Base-by-base conservation (phyloP, 2,329 filamentous ascomycete species). In the Cladosporium sp. region DNA sequence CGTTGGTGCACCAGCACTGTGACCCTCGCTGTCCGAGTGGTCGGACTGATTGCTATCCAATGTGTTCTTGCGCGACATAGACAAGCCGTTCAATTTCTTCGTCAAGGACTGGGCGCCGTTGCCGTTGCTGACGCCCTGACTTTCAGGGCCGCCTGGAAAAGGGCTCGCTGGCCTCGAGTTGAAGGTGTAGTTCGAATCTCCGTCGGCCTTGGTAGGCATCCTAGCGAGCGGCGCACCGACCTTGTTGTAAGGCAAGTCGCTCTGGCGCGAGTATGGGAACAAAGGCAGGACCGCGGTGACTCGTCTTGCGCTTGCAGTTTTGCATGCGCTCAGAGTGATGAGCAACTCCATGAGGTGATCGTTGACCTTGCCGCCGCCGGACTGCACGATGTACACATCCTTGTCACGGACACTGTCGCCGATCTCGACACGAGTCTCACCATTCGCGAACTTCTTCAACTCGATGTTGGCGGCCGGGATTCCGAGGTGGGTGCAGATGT, bases 301-400 rank as follows among this genome's bases (percentile, higher is more conserved):
- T 73, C 92, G 87, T 78, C 91, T 92, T 33, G 95, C 95, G 49
- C 93, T 97, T 72, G 93, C 93, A 14, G 91, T 90, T 81, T 97
- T 96, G 87, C 95, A 98, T 68, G 95, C 95, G n/a, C 92, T 96
- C 73, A 98, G 94, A 82, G 95, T 97, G 81, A 98, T 97, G 78
- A 96, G 91, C 59, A 98, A 88, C 77, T 99, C 95, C 82, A 99
- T 91, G 70, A 99, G 88, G 80, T 96, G 89, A 80, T 99, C 95
- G 78, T 99, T 99, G 80, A 97, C 92, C 74, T 91, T 91, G 69
- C 92, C 93, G 72, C 92, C 92, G 72, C 92, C 93, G 50, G 92
- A 95, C 80, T 98, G 94, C 74, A 99, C 92, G 77, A 98, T 97
- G 82, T 96, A 99, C 78, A 97, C 95, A 87, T 99, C 95, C 79